phyloP scores from a whole-genome alignment of 345 rosid genomes.

The Syzygium aromaticum region DNA sequence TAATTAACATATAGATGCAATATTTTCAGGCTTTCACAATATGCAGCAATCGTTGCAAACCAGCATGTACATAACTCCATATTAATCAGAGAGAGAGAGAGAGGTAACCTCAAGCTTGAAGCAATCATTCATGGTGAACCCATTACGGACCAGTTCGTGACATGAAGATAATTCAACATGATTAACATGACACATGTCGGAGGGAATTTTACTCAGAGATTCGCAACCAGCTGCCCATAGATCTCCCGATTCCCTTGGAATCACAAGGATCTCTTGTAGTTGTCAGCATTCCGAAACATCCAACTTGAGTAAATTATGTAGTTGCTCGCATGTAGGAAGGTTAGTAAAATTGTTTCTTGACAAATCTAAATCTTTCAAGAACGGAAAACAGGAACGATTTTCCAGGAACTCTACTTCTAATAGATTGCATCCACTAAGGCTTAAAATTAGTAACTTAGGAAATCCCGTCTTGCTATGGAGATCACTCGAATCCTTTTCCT shows the following conservation, averaged over 20 bases:
- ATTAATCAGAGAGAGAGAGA: not conserved
- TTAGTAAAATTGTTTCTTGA: not conserved
- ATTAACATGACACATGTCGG: not conserved
- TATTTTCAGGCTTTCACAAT: too few species aligned
- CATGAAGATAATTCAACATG: not conserved
- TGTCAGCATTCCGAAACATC: not conserved
- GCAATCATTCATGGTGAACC: too few species aligned
- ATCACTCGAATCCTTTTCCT: not conserved
- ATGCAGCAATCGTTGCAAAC: too few species aligned
- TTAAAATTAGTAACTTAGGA: fast-evolving
- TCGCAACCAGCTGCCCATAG: fast-evolving
- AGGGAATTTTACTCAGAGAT: not conserved
- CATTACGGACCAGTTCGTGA: too few species aligned
- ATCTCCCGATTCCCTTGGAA: fast-evolving
- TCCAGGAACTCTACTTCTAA: not conserved
- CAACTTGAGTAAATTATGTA: fast-evolving
- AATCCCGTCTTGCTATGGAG: not conserved
- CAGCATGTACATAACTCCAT: not conserved
- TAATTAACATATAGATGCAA: too few species aligned
- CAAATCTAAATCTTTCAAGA: fast-evolving
- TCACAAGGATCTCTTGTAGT: not conserved
- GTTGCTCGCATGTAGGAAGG: not conserved
- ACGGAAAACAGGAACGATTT: not conserved
- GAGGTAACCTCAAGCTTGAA: not conserved
- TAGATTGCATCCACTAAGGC: not conserved